Evolutionary conservation across 1,284 basidiomycete genomes (phyloP), one percentile per base, ranked within the genome.

Genomic region (Ganoderma resinaceum): DNA sequence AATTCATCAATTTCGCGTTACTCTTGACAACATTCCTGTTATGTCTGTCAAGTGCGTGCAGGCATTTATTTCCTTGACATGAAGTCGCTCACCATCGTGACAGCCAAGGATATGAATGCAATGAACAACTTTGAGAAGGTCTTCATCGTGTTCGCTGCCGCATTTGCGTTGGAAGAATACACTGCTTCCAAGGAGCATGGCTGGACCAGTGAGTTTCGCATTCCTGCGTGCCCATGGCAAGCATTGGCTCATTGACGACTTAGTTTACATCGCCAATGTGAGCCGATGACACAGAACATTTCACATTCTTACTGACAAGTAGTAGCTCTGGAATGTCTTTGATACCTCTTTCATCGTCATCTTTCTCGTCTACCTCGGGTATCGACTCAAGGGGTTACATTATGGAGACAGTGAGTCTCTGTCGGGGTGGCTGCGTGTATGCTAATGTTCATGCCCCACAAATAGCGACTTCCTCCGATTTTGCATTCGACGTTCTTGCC

Each of bases 241-340:
- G 31, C 8, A 2, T 12, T 11, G 16, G 38, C 20, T 35, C 62
- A 67, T 58, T 2, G 31, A 58, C 66, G 40, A 65, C 33, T 26
- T 73, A 94, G 93, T 96, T 64, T 95, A 95, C 77, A 87, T 94
- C 57, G 92, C 93, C 26, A 95, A 93, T 76, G 94, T 93, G 77
- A 75, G 68, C 23, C 29, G 23, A 9, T 9, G 16, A 38, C 18
- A 14, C 14, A 46, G 6, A 23, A 8, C 2, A 5, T 3, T 18
- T 20, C 16, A 18, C 3, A 55, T 35, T 38, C n/a, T 16, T 18
- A 42, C 63, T 68, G 57, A 55, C 31, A 6, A 61, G 65, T 62
- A 38, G 38, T 66, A 92, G 91, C 89, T 94, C 78, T 96, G 95
- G 95, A 96, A 95, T 77, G 90, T 90, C 1, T 95, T 96, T 73